phyloP scores from a whole-genome alignment of 768 basidiomycete genomes.

The Mycena floridula region DNA sequence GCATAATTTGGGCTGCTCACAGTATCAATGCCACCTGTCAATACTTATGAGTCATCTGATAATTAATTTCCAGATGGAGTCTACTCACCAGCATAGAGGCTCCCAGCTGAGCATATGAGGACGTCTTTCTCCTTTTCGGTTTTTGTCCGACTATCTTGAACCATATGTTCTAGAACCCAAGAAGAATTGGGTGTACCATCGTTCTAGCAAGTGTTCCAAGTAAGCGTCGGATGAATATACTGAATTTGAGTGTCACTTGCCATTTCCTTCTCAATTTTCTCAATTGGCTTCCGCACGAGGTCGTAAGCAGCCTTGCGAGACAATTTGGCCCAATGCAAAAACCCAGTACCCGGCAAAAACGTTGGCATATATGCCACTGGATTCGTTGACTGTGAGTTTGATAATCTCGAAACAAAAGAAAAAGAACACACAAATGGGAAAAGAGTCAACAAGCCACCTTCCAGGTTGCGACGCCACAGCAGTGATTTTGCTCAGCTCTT shows the following conservation, averaged over 20 bases:
- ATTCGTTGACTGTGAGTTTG: background rate
- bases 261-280: background rate
- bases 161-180: background rate
- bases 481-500: background rate
- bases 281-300: background rate
- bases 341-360: background rate
- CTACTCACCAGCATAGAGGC: constrained; percentile 17
- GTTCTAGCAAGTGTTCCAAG: too few relatives aligned
- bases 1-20: too few relatives aligned
- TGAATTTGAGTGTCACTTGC: background rate
- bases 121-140: constrained; percentile 13
- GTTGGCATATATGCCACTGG: background rate
- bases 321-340: background rate
- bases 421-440: constrained; percentile 10
- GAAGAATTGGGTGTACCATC: background rate
- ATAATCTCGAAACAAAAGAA: constrained; percentile 12
- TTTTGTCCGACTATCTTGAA: background rate
- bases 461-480: constrained; percentile 12
- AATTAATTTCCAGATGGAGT: background rate
- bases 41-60: background rate
- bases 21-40: background rate
- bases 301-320: background rate
- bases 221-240: background rate
- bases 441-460: constrained; percentile 20
- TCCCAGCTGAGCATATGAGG: constrained; percentile 21